These are phyloP conservation scores for Sesbania bispinosa DNA, from an alignment of 306 rosid genomes.

Conservation along the genomic window DNA sequence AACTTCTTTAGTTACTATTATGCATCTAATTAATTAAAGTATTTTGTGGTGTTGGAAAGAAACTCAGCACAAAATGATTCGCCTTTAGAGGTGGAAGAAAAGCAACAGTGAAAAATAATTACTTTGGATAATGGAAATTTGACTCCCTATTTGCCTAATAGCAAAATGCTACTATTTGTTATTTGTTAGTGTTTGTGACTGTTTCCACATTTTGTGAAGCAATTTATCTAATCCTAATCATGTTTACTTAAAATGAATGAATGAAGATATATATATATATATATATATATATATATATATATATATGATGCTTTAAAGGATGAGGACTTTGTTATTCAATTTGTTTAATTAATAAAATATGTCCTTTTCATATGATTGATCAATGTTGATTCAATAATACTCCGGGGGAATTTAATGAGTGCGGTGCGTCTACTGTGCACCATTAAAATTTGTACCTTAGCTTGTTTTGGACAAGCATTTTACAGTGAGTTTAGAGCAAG, in stretches of 20 bases:
- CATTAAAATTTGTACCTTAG: slow-evolving; percentile 26
- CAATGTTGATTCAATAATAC: not conserved
- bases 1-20: not conserved
- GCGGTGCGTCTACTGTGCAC: slow-evolving; percentile 15
- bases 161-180: slow-evolving; percentile 10
- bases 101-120: slow-evolving; percentile 26
- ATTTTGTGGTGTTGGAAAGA: not conserved
- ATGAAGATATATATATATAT: not conserved
- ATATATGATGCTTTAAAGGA: slow-evolving; percentile 1
- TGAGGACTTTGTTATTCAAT: slow-evolving; percentile 2
- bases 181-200: slow-evolving; percentile 24
- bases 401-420: not conserved
- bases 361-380: slow-evolving; percentile 28
- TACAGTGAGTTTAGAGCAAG: not conserved
- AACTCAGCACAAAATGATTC: not conserved
- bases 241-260: slow-evolving; percentile 31
- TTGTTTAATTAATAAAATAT: not conserved
- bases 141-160: not conserved
- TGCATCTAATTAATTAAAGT: not conserved
- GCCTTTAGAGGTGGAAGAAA: not conserved
- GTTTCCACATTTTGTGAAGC: not conserved
- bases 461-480: slow-evolving; percentile 16
- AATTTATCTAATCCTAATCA: slow-evolving; percentile 25
- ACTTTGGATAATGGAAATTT: not conserved
- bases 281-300: too few species aligned